Base-by-base conservation (phyloP, 1,284 basidiomycete genomes). In the Moniliella sp. region DNA sequence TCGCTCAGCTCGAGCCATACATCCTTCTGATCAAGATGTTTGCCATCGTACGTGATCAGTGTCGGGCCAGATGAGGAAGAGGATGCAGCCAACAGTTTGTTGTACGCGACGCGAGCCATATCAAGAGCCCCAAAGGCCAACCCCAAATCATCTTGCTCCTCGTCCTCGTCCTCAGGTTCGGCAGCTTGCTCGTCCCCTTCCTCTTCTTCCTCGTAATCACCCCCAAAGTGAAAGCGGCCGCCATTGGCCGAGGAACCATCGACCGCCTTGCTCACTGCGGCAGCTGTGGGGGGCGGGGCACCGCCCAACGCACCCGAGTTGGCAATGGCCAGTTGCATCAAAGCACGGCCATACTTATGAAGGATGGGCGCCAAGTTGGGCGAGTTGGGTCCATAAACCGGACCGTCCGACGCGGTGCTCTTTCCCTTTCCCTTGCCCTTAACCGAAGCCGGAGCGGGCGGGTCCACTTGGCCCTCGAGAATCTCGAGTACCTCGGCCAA, bases 91-190 rank as follows among this genome's bases (percentile, higher is more conserved):
- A 57, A 36, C 11, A 46, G 32, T 18, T 49, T 46, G 30, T 52
- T 30, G 39, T 49, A 57, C 29, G 48, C 43, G 16, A 58, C 46
- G 4, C 55, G 37, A 4, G 53, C 40, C 10, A 56, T 40, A 14
- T 58, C 55, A 12, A 58, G 39, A 4, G 57, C 48, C 12, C 43
- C 31, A 34, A 58, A 58, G 2, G 53, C 53, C 1, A 43, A 36
- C 13, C 47, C 43, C 10, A 58, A 41, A 21, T 58, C 55, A 33
- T 58, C 55, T 4, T 43, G 44, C 1, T 48, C 48, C 14, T 50
- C 49, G 12, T 45, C 49, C 2, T 39, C 48, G 4, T 39, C 46
- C 16, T 21, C 34, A 10, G 13, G 36, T 15, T 40, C 36, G 3
- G 31, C 39, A 16, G 12, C 7, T 3, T 18, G 8, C 17, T 32